These are phyloP conservation scores for Oryza coarctata DNA, from an alignment of 176 grass and related monocot species.

Conservation along the genomic window DNA sequence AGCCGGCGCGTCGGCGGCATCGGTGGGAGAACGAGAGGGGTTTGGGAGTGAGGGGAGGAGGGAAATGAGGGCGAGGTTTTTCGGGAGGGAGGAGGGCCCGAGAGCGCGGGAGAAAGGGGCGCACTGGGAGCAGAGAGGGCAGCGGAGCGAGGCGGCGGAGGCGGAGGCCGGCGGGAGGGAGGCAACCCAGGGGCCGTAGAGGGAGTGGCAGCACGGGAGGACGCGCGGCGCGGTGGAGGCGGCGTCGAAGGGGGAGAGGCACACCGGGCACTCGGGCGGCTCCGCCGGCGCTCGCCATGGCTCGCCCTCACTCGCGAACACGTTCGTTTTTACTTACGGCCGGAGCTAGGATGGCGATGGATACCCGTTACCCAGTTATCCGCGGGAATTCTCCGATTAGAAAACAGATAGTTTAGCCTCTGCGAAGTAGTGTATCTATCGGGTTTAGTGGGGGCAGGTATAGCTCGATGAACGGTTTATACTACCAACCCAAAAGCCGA, in stretches of 20 bases:
- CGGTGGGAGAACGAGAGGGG: neutral
- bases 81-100: slow-evolving; percentile 68
- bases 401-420: too few species aligned
- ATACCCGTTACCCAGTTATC: too few species aligned
- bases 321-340: neutral
- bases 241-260: slow-evolving; percentile 66
- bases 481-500: too few species aligned
- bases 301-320: neutral
- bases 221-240: slow-evolving; percentile 56
- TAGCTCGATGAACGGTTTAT: too few species aligned
- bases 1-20: neutral
- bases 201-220: slow-evolving; percentile 83
- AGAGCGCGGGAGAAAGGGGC: slow-evolving; percentile 66
- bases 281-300: slow-evolving; percentile 39
- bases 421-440: too few species aligned
- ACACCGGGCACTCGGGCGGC: slow-evolving; percentile 80
- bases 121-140: slow-evolving; percentile 79
- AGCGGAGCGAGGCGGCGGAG: slow-evolving; percentile 60
- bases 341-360: too few species aligned
- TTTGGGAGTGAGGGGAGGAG: slow-evolving; percentile 30
- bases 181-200: slow-evolving; percentile 65
- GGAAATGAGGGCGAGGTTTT: slow-evolving; percentile 79
- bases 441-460: too few species aligned
- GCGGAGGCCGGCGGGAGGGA: slow-evolving; percentile 62
- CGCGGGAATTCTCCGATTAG: too few species aligned